Evolutionary conservation across 495 filamentous ascomycete genomes (phyloP).

Genomic region (Clohesyomyces aquaticus): DNA sequence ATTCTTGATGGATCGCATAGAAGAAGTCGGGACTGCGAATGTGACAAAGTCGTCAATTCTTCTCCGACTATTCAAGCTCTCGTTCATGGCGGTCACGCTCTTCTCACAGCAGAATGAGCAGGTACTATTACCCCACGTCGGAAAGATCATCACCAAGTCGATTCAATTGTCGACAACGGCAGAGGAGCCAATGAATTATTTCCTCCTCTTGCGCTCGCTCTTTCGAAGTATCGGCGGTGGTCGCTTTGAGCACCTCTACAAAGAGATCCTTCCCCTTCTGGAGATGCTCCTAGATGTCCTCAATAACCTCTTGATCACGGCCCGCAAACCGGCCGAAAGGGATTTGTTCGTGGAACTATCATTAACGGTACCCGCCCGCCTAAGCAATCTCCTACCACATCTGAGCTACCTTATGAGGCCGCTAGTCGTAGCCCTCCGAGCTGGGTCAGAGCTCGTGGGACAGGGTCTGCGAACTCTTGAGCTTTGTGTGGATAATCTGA

Average conservation of each 20-base stretch:
- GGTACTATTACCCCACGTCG: slow-evolving; percentile 91
- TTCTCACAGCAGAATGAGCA: slow-evolving; percentile 95
- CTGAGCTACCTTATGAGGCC: slow-evolving; percentile 96
- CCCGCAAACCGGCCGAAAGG: slow-evolving; percentile 83
- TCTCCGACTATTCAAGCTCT: slow-evolving; percentile 93
- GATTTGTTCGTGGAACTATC: slow-evolving; percentile 97
- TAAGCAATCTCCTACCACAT: slow-evolving; percentile 97
- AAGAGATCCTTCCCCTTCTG: slow-evolving; percentile 91
- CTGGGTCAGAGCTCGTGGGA: slow-evolving; percentile 88
- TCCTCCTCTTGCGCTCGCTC: slow-evolving; percentile 85
- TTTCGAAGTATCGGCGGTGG: slow-evolving; percentile 97
- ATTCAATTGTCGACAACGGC: slow-evolving; percentile 94
- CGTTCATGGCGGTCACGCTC: slow-evolving; percentile 98
- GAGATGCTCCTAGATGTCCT: slow-evolving; percentile 98
- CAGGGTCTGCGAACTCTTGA: slow-evolving; percentile 94
- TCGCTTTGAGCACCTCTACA: slow-evolving; percentile 95
- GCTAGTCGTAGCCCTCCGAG: slow-evolving; percentile 88
- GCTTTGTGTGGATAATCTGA: slow-evolving; percentile 96
- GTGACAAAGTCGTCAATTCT: slow-evolving; percentile 89
- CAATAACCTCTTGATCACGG: slow-evolving; percentile 87
- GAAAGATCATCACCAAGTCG: slow-evolving; percentile 93
- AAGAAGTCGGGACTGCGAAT: slow-evolving; percentile 90
- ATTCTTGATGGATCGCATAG: slow-evolving; percentile 94
- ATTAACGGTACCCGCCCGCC: slow-evolving; percentile 89
- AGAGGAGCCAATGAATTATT: slow-evolving; percentile 98